Percentiles rank a stretch among this genome's conserved stretches.
Conservation (phyloP, 2,329 filamentous ascomycete species). For the Aspergillus quadrilineatus region DNA sequence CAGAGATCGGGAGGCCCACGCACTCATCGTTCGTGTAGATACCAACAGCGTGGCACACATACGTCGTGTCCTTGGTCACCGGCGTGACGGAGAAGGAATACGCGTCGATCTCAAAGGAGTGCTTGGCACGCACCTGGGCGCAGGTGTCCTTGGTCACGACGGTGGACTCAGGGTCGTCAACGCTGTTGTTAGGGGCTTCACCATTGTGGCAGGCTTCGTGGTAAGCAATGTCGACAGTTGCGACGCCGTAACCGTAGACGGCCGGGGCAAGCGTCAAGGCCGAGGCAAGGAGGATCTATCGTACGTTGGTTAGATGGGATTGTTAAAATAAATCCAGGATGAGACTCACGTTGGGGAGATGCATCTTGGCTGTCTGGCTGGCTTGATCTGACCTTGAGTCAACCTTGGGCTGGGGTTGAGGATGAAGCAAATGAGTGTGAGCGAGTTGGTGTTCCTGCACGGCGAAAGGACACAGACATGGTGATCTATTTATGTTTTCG, state of each 20-base stretch:
- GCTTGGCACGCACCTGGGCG: slow-evolving; percentile 15
- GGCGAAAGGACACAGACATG: not conserved
- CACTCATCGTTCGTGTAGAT: slow-evolving; percentile 19
- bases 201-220: slow-evolving; percentile 16
- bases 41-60: slow-evolving; percentile 15
- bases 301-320: not conserved
- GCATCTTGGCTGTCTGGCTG: slow-evolving; percentile 9
- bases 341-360: slow-evolving; percentile 16
- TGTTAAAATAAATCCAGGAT: not conserved
- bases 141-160: slow-evolving; percentile 16
- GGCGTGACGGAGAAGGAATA: slow-evolving; percentile 15
- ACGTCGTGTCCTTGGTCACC: slow-evolving; percentile 13
- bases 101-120: slow-evolving; percentile 18
- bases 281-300: not conserved
- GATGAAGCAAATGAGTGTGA: not conserved
- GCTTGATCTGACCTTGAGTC: not conserved
- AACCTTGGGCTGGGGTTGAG: not conserved
- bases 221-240: slow-evolving; percentile 11
- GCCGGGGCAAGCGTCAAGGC: slow-evolving; percentile 15
- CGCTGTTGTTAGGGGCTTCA: not conserved
- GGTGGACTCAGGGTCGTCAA: not conserved
- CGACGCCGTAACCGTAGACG: slow-evolving; percentile 17
- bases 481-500: not conserved
- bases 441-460: not conserved
- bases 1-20: slow-evolving; percentile 10